A percentile compares a stretch with the other conserved stretches of the same genome.
phyloP scores from a whole-genome alignment of 1,139 yeast species.

The Magnusiomyces tetraspermus region DNA sequence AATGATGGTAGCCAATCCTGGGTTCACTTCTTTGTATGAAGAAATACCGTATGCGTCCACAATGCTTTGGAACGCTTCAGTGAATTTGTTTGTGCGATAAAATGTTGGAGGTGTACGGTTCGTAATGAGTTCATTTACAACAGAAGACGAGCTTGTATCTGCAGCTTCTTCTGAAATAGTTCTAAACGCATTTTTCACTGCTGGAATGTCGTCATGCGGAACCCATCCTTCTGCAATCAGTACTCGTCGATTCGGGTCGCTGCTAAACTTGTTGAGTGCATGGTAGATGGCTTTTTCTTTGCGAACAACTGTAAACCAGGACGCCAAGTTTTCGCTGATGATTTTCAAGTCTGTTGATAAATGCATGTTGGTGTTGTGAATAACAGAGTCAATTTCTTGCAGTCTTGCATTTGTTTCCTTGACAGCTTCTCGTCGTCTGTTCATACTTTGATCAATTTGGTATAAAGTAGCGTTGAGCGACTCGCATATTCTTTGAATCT shows the following conservation, averaged over 20 bases:
- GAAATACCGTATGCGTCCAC: slow-evolving; percentile 95
- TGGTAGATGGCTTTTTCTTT: slow-evolving; percentile 71
- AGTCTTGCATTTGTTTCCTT: slow-evolving; percentile 49
- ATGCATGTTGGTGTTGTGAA: slow-evolving; percentile 60
- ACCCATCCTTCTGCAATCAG: slow-evolving; percentile 98
- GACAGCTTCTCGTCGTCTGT: slow-evolving; percentile 50
- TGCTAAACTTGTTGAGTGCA: slow-evolving; percentile 70
- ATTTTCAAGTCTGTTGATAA: slow-evolving; percentile 67
- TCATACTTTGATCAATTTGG: slow-evolving; percentile 51
- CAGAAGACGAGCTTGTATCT: slow-evolving; percentile 51
- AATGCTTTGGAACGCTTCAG: slow-evolving; percentile 82
- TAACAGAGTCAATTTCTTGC: slow-evolving; percentile 56
- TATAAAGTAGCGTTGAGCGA: slow-evolving; percentile 75
- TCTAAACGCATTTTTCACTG: slow-evolving; percentile 41
- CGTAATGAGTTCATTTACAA: slow-evolving; percentile 71
- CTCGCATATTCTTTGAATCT: slow-evolving; percentile 68
- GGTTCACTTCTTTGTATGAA: slow-evolving; percentile 89
- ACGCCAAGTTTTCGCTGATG: slow-evolving; percentile 59
- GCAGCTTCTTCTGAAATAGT: slow-evolving; percentile 51
- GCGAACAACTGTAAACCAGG: slow-evolving; percentile 56
- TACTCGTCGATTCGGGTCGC: slow-evolving; percentile 76
- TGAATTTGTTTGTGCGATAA: slow-evolving; percentile 85
- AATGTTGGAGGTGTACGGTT: slow-evolving; percentile 87
- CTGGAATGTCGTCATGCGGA: slow-evolving; percentile 46
- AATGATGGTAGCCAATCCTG: slow-evolving; percentile 87